phyloP scores from a whole-genome alignment of 495 filamentous ascomycete species.

The Echria macrotheca region DNA sequence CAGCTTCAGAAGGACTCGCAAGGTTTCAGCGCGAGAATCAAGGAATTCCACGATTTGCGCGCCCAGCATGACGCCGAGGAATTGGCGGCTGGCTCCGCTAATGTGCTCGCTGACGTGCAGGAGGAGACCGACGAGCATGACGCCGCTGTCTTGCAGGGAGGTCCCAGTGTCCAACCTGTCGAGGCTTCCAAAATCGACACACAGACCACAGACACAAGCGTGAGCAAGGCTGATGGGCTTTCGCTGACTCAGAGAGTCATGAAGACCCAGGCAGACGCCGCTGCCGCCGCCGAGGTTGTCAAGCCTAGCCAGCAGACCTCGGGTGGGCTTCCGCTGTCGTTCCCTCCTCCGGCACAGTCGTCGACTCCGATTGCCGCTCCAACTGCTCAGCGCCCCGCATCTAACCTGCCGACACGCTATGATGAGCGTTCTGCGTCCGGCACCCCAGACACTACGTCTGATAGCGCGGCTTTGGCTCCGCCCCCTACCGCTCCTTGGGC shows the following conservation, averaged over 20 bases:
- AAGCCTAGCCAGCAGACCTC: conserved; percentile 60
- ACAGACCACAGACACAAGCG: too few relatives aligned
- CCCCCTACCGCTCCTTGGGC: conserved; percentile 91
- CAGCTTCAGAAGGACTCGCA: conserved; percentile 46
- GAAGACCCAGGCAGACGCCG: conserved; percentile 53
- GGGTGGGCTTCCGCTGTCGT: conserved; percentile 66
- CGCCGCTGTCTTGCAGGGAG: too few relatives aligned
- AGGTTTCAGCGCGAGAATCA: conserved; percentile 47
- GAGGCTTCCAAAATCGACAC: too few relatives aligned
- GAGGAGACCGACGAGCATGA: conserved; percentile 8
- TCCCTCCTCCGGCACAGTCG: conserved; percentile 60
- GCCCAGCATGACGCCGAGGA: conserved; percentile 52
- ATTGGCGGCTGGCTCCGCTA: conserved; percentile 11
- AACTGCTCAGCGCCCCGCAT: conserved; percentile 74
- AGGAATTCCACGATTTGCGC: conserved; percentile 51
- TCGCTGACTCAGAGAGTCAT: conserved; percentile 86
- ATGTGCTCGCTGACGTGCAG: conserved; percentile 7
- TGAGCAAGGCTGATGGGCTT: too few relatives aligned
- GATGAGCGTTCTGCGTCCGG: conserved; percentile 66
- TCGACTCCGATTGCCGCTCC: conserved; percentile 79
- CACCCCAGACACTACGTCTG: conserved; percentile 53
- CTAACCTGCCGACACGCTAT: conserved; percentile 77
- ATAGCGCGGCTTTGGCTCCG: conserved; percentile 34
- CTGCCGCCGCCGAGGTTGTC: conserved; percentile 16
- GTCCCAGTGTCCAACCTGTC: too few relatives aligned